Percentiles rank a stretch among this genome's conserved stretches.
phyloP scores from a whole-genome alignment of 2,329 filamentous ascomycete genomes.

The Diaporthe sp. region DNA sequence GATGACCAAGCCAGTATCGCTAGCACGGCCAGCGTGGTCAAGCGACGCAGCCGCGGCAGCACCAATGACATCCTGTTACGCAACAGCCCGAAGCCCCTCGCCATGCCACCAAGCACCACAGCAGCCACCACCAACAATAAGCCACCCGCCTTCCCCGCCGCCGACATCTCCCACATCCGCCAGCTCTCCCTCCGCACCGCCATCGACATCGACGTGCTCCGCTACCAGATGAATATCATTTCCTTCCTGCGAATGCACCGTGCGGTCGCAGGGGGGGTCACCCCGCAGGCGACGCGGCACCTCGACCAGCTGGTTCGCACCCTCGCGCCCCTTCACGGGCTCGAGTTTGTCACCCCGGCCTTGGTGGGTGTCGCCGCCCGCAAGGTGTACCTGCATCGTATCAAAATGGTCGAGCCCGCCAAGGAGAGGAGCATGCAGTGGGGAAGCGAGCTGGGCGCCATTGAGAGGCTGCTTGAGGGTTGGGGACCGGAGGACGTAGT shows the following conservation, averaged over 20 bases:
- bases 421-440: conserved; percentile 93
- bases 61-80: conserved; percentile 19
- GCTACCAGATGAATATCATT: conserved; percentile 90
- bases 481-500: conserved; percentile 74
- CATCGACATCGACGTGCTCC: conserved; percentile 81
- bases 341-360: conserved; percentile 87
- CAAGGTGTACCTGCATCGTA: conserved; percentile 90
- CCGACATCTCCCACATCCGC: conserved; percentile 72
- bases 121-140: not conserved
- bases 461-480: conserved; percentile 75
- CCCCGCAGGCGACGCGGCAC: conserved; percentile 83
- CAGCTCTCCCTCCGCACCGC: conserved; percentile 70
- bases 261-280: conserved; percentile 83
- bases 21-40: conserved; percentile 61
- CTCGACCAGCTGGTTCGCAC: conserved; percentile 78
- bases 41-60: conserved; percentile 43
- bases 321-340: conserved; percentile 84
- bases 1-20: conserved; percentile 46
- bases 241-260: conserved; percentile 91
- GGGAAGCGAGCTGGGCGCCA: conserved; percentile 82
- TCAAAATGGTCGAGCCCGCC: conserved; percentile 77
- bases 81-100: conserved; percentile 27
- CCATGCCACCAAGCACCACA: not conserved
- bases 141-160: conserved; percentile 49
- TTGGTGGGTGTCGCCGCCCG: conserved; percentile 85